phyloP scores from a whole-genome alignment of 257 asterid species.

The Prunella vulgaris region DNA sequence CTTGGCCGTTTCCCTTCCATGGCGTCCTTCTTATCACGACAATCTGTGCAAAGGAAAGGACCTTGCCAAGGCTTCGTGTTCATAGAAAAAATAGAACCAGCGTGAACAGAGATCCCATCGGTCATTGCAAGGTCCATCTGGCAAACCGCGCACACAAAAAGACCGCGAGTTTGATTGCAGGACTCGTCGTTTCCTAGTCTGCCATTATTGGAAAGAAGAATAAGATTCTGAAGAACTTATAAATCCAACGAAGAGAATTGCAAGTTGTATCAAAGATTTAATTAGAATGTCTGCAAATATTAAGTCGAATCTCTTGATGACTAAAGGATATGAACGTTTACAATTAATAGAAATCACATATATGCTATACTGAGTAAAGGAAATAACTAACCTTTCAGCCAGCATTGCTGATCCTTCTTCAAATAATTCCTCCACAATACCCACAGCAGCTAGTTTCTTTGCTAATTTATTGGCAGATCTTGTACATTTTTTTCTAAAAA shows the following conservation, averaged over 20 bases:
- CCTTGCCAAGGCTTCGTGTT: constrained; percentile 90
- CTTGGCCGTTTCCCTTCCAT: constrained; percentile 56
- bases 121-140: constrained; percentile 63
- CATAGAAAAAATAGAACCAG: constrained; percentile 69
- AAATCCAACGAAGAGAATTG: neutral
- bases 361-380: neutral
- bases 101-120: constrained; percentile 78
- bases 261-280: neutral
- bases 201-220: constrained; percentile 9
- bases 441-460: constrained; percentile 47
- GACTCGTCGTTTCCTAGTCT: constrained; percentile 65
- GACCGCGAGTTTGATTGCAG: constrained; percentile 32
- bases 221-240: neutral
- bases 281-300: neutral
- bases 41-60: constrained; percentile 74
- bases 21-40: constrained; percentile 75
- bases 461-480: constrained; percentile 31
- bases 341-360: neutral
- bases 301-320: neutral
- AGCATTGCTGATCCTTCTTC: constrained; percentile 97
- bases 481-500: constrained; percentile 20
- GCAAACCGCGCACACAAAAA: constrained; percentile 68
- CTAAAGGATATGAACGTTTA: neutral
- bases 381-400: constrained; percentile 68
- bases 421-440: constrained; percentile 69